Conservation (phyloP, 2,329 filamentous ascomycete species). For the Colletotrichum simmondsii region DNA sequence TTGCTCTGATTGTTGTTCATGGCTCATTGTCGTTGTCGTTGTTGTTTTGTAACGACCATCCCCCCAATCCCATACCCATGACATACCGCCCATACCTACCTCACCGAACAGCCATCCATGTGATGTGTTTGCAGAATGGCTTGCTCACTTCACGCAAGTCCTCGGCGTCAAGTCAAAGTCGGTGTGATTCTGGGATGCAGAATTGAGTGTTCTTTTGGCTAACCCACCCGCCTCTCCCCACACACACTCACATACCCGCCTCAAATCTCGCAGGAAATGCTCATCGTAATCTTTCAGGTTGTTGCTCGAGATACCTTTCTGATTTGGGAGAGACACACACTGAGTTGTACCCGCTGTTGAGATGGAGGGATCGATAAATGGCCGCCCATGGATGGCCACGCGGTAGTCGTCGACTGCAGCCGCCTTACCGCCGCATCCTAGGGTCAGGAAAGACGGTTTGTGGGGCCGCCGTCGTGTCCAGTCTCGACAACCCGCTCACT, state of each 20-base stretch:
- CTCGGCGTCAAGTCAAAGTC: slow-evolving; percentile 13
- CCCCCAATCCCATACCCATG: neutral
- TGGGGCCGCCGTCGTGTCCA: slow-evolving; percentile 27
- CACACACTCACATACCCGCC: slow-evolving; percentile 9
- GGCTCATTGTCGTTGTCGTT: neutral
- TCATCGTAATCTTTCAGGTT: slow-evolving; percentile 6
- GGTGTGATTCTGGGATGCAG: slow-evolving; percentile 29
- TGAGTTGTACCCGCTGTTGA: slow-evolving; percentile 14
- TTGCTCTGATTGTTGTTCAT: slow-evolving; percentile 11
- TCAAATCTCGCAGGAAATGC: slow-evolving; percentile 19
- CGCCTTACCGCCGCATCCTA: slow-evolving; percentile 32
- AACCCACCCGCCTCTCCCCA: neutral
- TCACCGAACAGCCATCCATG: neutral
- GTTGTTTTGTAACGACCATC: neutral
- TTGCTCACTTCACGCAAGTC: neutral
- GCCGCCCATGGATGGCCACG: slow-evolving; percentile 26
- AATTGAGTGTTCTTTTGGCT: neutral
- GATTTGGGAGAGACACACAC: slow-evolving; percentile 19
- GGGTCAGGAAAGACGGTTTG: slow-evolving; percentile 33
- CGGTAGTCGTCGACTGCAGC: slow-evolving; percentile 35
- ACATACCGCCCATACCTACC: neutral
- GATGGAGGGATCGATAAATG: slow-evolving; percentile 24
- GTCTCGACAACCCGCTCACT: slow-evolving; percentile 20
- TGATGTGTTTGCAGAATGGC: slow-evolving; percentile 30
- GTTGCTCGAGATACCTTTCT: slow-evolving; percentile 29